Evolutionary conservation across 208 protist species (phyloP).

Genomic region (Endotrypanum monterogeii): DNA sequence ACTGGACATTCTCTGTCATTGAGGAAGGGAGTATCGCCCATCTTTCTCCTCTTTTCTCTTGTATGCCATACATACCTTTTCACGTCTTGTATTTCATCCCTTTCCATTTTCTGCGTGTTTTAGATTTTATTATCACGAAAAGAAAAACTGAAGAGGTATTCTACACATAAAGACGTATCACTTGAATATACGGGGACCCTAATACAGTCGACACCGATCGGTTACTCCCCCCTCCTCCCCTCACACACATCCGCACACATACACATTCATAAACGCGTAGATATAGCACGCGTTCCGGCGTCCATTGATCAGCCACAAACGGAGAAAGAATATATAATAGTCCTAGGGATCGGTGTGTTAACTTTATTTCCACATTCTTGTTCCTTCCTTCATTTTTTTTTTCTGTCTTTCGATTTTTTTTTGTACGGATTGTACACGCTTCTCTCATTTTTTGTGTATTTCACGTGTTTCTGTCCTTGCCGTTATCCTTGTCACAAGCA

Average conservation of each 20-base stretch:
- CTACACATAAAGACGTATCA: too few species aligned
- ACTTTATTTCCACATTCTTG: too few species aligned
- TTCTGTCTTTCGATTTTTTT: not conserved
- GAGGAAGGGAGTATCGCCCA: too few species aligned
- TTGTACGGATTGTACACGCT: not conserved
- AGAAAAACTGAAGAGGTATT: too few species aligned
- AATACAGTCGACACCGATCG: too few species aligned
- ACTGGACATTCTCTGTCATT: too few species aligned
- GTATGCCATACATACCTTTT: too few species aligned
- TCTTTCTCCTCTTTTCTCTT: too few species aligned
- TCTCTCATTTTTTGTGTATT: not conserved
- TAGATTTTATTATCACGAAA: not conserved
- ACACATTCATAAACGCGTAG: not conserved
- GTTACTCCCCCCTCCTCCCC: not conserved
- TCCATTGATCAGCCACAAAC: not conserved
- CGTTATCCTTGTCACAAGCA: not conserved
- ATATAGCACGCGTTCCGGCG: not conserved
- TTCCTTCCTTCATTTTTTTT: not conserved
- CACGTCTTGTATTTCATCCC: too few species aligned
- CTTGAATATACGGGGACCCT: too few species aligned
- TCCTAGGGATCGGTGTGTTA: not conserved
- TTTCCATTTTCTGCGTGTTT: too few species aligned
- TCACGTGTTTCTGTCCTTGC: not conserved
- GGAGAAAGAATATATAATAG: not conserved
- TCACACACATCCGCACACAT: not conserved